Evolutionary conservation across 2,329 filamentous ascomycete species (phyloP), one percentile per base, ranked within the genome.

Genomic region (Moelleriella libera): DNA sequence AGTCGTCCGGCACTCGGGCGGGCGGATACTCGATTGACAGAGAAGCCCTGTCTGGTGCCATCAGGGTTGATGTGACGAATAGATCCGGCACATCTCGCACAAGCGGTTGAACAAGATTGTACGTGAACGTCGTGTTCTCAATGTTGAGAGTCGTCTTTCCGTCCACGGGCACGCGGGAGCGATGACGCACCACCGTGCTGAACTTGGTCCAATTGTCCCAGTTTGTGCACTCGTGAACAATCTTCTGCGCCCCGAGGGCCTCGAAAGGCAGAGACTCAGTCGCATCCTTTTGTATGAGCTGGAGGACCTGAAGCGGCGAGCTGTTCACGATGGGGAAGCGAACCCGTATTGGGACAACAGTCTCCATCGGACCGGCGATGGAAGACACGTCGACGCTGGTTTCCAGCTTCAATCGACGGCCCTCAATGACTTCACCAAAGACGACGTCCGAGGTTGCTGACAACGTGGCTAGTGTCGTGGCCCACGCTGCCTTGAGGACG

Each of bases 401-500:
- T 0, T 64, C 59, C 1, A 72, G 63, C 2, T 60, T 57, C 1
- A 69, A 55, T 49, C 71, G 68, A 21, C 71, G 69, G 1, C 70
- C 70, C 9, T 71, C 68, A 11, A 76, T 62, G 3, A 72, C 59
- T 53, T 78, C 71, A 6, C 76, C 77, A 48, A 80, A 80, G 4
- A 78, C 65, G 6, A 80, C 67, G 41, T 80, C 76, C 5, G 67
- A 60, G 0, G 58, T 63, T 0, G 65, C 68, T 0, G 72, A 69
- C 8, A 78, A 58, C 29, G 67, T 71, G 0, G 73, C 70, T 6
- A 81, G 65, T 0, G 74, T 68, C 50, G 75, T 68, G 1, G 74
- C 70, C 75, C 77, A 81, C 0, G 75, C 75, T 0, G 74, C 69
- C 56, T 77, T 78, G 34, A 80, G 63, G 3, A 80, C 66, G 0